A percentile compares a stretch with the other conserved stretches of the same genome.
Conservation (phyloP, 176 grass and related monocot genomes). For the Paspalum vaginatum region DNA sequence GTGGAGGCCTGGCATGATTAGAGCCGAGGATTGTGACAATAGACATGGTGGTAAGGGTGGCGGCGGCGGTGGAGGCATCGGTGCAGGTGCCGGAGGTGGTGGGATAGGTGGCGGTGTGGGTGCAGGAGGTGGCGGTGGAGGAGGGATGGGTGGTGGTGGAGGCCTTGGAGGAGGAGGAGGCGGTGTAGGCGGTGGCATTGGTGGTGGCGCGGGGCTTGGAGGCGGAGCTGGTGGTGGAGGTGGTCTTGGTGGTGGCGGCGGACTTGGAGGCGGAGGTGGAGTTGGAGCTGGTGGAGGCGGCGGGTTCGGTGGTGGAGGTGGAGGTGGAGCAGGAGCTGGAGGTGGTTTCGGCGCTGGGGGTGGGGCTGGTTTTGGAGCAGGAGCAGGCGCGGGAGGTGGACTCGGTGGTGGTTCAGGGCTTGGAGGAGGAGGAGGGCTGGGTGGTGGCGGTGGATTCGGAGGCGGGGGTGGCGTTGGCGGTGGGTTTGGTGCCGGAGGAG, state of each 20-base stretch:
- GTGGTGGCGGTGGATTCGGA: not conserved
- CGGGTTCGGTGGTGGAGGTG: slow-evolving; percentile 13
- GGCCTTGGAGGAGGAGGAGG: slow-evolving; percentile 23
- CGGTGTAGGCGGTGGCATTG: slow-evolving; percentile 12
- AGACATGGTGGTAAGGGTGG: slow-evolving; percentile 18
- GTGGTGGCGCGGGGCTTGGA: not conserved
- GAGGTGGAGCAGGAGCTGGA: not conserved
- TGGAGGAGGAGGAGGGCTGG: not conserved
- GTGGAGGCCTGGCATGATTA: not conserved
- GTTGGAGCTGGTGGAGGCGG: slow-evolving; percentile 11
- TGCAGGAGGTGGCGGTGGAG: slow-evolving; percentile 13
- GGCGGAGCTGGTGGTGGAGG: slow-evolving; percentile 11
- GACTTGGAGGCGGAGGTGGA: not conserved
- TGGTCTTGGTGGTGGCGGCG: not conserved
- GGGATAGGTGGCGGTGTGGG: slow-evolving; percentile 31
- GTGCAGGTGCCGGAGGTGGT: slow-evolving; percentile 16
- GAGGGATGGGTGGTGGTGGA: not conserved
- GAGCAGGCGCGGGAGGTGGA: slow-evolving; percentile 13
- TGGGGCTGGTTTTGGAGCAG: not conserved
- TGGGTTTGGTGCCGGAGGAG: not conserved
- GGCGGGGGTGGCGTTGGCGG: not conserved
- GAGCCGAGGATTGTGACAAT: slow-evolving; percentile 40
- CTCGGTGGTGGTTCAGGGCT: not conserved
- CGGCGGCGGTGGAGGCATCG: not conserved
- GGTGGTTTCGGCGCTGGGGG: slow-evolving; percentile 22